Evolutionary conservation across 306 rosid species (phyloP), one percentile per base, ranked within the genome.

Genomic region (Hippophae rhamnoides): DNA sequence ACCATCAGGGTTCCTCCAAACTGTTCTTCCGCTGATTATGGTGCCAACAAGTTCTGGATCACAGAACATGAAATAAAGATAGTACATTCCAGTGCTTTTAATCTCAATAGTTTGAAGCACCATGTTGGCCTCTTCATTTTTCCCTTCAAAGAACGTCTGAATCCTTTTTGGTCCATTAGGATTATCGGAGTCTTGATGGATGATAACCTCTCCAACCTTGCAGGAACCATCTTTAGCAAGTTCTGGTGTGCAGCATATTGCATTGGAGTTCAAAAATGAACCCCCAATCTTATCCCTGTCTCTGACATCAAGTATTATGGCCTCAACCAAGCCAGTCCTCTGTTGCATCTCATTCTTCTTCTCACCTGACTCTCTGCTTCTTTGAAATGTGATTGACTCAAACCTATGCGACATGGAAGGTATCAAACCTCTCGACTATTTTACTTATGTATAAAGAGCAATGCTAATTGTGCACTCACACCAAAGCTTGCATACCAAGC

Each of bases 1-100:
- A 70, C 93, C 88, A 67, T 85, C 82, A 0, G 93, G 88, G 62
- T 82, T 85, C 69, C 88, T 79, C 94, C 94, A 85, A 65, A 85
- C 89, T 8, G 94, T 79, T 58, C 86, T 77, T 71, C 86, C 88
- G 6, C 78, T 72, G 44, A 85, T 73, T 18, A 71, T 41, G 1
- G 94, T 77, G 66, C 72, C 89, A 60, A 74, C 76, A 51, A 85
- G 73, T 47, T 77, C 86, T 62, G 93, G 93, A 77, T 85, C 93
- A 70, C 93, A 85, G 59, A 85, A 82, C 93, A 82, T 85, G 60
- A 85, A 85, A 66, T 85, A 82, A 5, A 85, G 72, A 61, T 79
- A 85, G 68, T 85, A 85, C 88, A 85, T 82, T 61, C 93, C 93
- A 50, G 88, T 79, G 47, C 80, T 82, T 51, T 72, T 72, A 58